phyloP scores from a whole-genome alignment of 768 basidiomycete species.

The Hirschioporus abietinus region DNA sequence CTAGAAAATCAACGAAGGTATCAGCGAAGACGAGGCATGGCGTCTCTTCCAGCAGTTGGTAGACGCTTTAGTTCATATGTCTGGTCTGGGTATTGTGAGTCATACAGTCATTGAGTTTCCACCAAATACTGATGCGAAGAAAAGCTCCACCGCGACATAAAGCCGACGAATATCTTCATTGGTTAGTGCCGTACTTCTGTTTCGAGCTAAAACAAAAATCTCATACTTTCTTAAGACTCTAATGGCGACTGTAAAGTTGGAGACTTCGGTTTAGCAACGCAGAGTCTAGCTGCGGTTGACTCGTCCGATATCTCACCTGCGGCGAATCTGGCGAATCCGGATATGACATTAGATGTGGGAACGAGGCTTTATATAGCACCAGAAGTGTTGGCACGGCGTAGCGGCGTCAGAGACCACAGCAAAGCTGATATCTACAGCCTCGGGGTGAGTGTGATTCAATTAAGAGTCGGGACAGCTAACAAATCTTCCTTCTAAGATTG shows the following conservation, averaged over 20 bases:
- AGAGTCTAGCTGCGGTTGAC: conserved; percentile 73
- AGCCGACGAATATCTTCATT: conserved; percentile 91
- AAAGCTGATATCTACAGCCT: conserved; percentile 96
- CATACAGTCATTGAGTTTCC: conserved; percentile 1
- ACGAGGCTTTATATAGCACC: conserved; percentile 92
- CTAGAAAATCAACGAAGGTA: conserved; percentile 73
- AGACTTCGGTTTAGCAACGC: conserved; percentile 89
- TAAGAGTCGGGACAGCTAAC: neutral
- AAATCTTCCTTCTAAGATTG: conserved; percentile 49
- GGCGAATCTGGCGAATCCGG: conserved; percentile 43
- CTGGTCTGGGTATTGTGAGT: conserved; percentile 76
- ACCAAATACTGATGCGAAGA: conserved; percentile 7
- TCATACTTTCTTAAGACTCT: conserved; percentile 44
- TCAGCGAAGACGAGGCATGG: conserved; percentile 86
- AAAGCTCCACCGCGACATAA: conserved; percentile 81
- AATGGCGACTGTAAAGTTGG: conserved; percentile 90
- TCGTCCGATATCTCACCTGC: conserved; percentile 58
- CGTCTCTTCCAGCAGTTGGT: conserved; percentile 83
- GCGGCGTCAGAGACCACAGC: conserved; percentile 64
- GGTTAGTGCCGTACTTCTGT: conserved; percentile 45
- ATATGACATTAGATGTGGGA: conserved; percentile 84
- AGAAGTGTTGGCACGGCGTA: conserved; percentile 62
- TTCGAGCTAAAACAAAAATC: conserved; percentile 4
- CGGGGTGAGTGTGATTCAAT: conserved; percentile 47
- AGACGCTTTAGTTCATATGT: conserved; percentile 88